Percentiles rank a stretch among this genome's conserved stretches.
These are phyloP conservation scores for Penicillium cosmopolitanum DNA, from an alignment of 495 filamentous ascomycete genomes.

Conservation along the genomic window DNA sequence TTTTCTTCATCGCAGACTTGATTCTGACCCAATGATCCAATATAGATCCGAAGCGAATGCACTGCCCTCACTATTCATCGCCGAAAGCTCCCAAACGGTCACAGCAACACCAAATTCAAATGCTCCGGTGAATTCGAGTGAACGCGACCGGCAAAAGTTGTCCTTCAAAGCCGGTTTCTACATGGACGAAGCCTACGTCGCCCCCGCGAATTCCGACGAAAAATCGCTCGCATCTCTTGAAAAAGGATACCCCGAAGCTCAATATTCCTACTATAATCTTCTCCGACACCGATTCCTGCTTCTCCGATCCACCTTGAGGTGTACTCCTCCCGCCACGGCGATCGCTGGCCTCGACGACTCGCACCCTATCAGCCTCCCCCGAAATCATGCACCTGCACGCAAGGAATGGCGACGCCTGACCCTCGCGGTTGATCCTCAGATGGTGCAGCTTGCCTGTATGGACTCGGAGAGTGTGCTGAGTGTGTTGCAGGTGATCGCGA, in stretches of 20 bases:
- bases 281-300: conserved; percentile 62
- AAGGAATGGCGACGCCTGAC: conserved; percentile 56
- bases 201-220: conserved; percentile 14
- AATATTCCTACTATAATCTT: conserved; percentile 63
- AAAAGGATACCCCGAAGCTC: conserved; percentile 48
- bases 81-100: conserved; percentile 29
- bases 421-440: conserved; percentile 61
- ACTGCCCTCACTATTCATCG: conserved; percentile 68
- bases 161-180: conserved; percentile 21
- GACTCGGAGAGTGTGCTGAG: conserved; percentile 61
- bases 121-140: neutral
- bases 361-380: conserved; percentile 59
- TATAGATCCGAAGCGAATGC: conserved; percentile 71
- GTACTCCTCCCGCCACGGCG: conserved; percentile 51
- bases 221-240: conserved; percentile 1
- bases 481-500: conserved; percentile 47
- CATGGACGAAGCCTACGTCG: conserved; percentile 31
- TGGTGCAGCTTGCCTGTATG: conserved; percentile 71
- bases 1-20: conserved; percentile 8
- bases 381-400: conserved; percentile 41
- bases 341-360: conserved; percentile 56
- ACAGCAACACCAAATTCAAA: neutral
- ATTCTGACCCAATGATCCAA: conserved; percentile 19
- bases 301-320: conserved; percentile 61
- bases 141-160: neutral